These are phyloP conservation scores for Cystofilobasidium macerans DNA, from an alignment of 768 basidiomycete genomes.

Conservation along the genomic window DNA sequence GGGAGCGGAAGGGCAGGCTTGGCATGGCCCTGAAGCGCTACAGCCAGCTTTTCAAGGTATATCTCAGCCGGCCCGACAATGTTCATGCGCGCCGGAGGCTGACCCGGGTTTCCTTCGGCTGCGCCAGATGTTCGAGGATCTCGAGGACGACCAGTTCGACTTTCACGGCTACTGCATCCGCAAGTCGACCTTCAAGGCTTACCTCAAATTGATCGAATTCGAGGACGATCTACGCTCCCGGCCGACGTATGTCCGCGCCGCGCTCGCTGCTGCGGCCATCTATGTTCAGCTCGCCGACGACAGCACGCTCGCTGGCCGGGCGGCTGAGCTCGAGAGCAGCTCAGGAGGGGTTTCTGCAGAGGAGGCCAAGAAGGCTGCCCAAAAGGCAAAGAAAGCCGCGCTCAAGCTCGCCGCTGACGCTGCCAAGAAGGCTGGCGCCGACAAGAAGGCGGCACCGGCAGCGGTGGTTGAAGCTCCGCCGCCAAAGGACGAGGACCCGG, in stretches of 20 bases:
- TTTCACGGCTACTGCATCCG: constrained; percentile 92
- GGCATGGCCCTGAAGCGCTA: constrained; percentile 79
- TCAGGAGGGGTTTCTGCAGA: constrained; percentile 44
- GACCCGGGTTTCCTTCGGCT: neutral
- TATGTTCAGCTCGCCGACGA: constrained; percentile 62
- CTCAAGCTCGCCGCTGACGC: constrained; percentile 21
- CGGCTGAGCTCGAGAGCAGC: constrained; percentile 29
- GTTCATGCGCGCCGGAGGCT: constrained; percentile 43
- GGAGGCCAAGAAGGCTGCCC: constrained; percentile 68
- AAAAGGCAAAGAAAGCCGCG: constrained; percentile 63
- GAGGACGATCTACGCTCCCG: constrained; percentile 69
- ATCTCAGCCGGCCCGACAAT: constrained; percentile 40
- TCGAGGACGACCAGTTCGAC: constrained; percentile 93
- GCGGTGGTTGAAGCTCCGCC: constrained; percentile 37
- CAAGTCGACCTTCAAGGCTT: constrained; percentile 75
- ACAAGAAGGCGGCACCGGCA: constrained; percentile 46
- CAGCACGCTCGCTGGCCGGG: constrained; percentile 43
- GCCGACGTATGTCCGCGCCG: constrained; percentile 62
- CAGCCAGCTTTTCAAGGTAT: constrained; percentile 59
- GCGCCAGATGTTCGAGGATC: constrained; percentile 61
- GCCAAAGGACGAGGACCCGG: constrained; percentile 69
- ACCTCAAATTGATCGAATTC: constrained; percentile 70
- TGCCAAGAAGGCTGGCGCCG: constrained; percentile 45
- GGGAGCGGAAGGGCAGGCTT: constrained; percentile 53
- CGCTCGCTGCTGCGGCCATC: constrained; percentile 64